phyloP scores from a whole-genome alignment of 352 stramenopile genomes.

The Phytophthora uliginosa region DNA sequence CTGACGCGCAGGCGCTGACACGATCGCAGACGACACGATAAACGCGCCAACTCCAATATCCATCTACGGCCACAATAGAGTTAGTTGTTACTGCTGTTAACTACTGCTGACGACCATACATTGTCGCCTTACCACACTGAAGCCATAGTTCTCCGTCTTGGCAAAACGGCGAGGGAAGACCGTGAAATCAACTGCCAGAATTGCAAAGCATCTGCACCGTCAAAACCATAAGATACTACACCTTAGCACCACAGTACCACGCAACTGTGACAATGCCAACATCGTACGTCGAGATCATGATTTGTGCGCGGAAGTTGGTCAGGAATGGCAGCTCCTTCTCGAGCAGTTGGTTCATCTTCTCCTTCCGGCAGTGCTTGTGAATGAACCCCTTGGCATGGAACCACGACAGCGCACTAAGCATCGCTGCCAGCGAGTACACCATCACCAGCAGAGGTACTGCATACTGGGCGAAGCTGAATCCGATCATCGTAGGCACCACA shows the following conservation, averaged over 20 bases:
- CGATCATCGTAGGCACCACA: conserved; percentile 76
- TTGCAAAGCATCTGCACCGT: conserved; percentile 83
- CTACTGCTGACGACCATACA: background rate
- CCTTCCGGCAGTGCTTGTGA: conserved; percentile 83
- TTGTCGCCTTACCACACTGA: conserved; percentile 86
- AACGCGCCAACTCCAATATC: conserved; percentile 97
- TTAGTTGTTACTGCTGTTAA: background rate
- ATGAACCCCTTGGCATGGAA: conserved; percentile 80
- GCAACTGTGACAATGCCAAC: background rate
- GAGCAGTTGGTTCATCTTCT: conserved; percentile 84
- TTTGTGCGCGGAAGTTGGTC: conserved; percentile 82
- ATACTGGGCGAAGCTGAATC: conserved; percentile 74
- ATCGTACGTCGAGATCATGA: conserved; percentile 86
- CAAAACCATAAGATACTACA: background rate
- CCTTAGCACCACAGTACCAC: background rate
- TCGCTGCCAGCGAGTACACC: conserved; percentile 62
- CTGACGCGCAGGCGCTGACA: conserved; percentile 75
- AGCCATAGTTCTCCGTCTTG: conserved; percentile 97
- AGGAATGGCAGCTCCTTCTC: conserved; percentile 82
- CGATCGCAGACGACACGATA: conserved; percentile 91
- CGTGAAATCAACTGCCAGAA: conserved; percentile 99
- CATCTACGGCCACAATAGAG: conserved; percentile 84
- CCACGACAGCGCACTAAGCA: conserved; percentile 73
- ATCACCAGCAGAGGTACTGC: conserved; percentile 62
- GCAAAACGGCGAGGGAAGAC: conserved; percentile 96